These are phyloP conservation scores for Coprinopsis cinerea DNA, from an alignment of 768 basidiomycete genomes.

Conservation along the genomic window DNA sequence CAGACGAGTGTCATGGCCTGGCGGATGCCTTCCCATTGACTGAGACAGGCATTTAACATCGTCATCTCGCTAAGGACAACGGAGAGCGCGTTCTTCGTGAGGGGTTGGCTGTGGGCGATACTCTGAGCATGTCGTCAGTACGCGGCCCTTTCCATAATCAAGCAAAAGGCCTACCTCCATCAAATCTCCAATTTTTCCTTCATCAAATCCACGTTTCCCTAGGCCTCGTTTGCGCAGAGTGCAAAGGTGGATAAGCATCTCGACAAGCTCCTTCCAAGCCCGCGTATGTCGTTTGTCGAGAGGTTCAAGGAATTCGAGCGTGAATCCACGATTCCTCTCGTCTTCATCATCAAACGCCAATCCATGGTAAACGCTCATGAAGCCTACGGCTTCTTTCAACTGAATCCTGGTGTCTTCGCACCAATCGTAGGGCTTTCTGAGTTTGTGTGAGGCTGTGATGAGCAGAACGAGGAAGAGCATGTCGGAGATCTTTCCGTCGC, in stretches of 20 bases:
- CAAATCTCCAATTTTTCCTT: conserved; percentile 27
- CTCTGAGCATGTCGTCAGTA: conserved; percentile 24
- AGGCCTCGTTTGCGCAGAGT: conserved; percentile 22
- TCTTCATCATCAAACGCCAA: not conserved
- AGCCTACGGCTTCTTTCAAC: not conserved
- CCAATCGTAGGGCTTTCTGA: not conserved
- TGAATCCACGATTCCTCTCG: not conserved
- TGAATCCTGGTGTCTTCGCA: not conserved
- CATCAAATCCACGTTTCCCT: conserved; percentile 20
- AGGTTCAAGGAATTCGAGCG: not conserved
- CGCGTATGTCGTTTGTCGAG: not conserved
- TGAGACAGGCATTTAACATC: conserved; percentile 45
- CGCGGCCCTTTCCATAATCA: not conserved
- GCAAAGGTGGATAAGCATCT: conserved; percentile 26
- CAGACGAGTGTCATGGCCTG: not conserved
- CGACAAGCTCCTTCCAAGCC: conserved; percentile 5
- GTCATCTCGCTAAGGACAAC: conserved; percentile 46
- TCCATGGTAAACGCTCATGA: not conserved
- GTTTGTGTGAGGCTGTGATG: not conserved
- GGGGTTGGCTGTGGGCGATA: conserved; percentile 28
- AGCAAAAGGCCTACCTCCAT: conserved; percentile 27
- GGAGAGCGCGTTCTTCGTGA: conserved; percentile 40
- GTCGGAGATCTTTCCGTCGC: conserved; percentile 47
- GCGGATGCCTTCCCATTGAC: conserved; percentile 33
- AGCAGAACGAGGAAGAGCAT: conserved; percentile 32